Percentiles rank a stretch among this genome's conserved stretches.
phyloP scores from a whole-genome alignment of 495 filamentous ascomycete genomes.

The Apiosordaria backusii region DNA sequence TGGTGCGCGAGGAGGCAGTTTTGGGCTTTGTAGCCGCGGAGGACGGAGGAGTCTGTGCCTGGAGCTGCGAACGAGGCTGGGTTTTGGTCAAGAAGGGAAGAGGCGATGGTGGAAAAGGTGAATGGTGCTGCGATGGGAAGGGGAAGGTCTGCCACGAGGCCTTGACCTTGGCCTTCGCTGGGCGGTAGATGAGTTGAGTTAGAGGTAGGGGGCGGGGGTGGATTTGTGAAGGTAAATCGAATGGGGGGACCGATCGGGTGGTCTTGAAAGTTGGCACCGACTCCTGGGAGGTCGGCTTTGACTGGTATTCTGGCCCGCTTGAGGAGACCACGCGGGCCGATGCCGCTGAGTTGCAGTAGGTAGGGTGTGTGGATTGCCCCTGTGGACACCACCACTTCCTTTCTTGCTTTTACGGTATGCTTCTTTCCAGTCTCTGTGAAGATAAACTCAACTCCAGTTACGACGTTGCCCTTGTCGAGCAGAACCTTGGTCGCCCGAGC shows the following conservation, averaged over 20 bases:
- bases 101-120: not conserved
- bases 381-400: constrained; percentile 55
- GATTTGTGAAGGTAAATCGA: not conserved
- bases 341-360: constrained; percentile 65
- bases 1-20: not conserved
- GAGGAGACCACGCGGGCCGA: constrained; percentile 67
- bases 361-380: constrained; percentile 56
- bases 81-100: not conserved
- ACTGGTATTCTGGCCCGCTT: constrained; percentile 61
- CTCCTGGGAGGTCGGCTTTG: constrained; percentile 65
- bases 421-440: constrained; percentile 17
- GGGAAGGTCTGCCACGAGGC: not conserved
- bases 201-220: not conserved
- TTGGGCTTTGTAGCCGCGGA: constrained; percentile 34
- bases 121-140: not conserved
- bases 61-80: constrained; percentile 26
- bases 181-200: not conserved
- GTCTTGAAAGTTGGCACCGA: constrained; percentile 64
- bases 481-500: constrained; percentile 44
- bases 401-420: constrained; percentile 32
- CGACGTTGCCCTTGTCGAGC: constrained; percentile 31
- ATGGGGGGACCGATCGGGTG: constrained; percentile 27
- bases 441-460: constrained; percentile 29
- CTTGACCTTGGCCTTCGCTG: not conserved
- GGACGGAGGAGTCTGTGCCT: constrained; percentile 24